These are phyloP conservation scores for Talaromyces islandicus DNA, from an alignment of 2,329 filamentous ascomycete species.

Conservation along the genomic window DNA sequence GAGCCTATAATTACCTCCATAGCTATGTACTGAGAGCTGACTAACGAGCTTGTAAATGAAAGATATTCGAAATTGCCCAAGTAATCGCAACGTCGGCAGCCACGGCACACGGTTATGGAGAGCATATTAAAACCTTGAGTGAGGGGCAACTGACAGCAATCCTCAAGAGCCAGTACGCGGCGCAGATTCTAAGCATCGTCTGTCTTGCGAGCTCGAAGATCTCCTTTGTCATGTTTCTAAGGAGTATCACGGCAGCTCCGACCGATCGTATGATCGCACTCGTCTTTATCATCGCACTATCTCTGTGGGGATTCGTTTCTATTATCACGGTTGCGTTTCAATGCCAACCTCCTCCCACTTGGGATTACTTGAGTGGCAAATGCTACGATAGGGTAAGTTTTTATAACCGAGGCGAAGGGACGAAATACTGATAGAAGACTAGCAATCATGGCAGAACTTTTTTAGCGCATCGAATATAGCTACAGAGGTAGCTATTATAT, in stretches of 20 bases:
- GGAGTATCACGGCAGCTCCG: conserved; percentile 16
- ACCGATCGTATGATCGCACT: conserved; percentile 15
- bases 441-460: conserved; percentile 21
- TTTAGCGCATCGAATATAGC: conserved; percentile 21
- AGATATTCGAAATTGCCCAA: conserved; percentile 15
- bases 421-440: neutral
- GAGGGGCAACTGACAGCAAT: conserved; percentile 7
- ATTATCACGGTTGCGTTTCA: conserved; percentile 17
- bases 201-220: conserved; percentile 20
- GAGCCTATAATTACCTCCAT: no score
- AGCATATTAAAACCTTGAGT: conserved; percentile 13
- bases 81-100: conserved; percentile 19
- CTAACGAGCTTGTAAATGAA: neutral
- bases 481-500: conserved; percentile 19
- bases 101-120: conserved; percentile 17
- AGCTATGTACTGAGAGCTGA: no score
- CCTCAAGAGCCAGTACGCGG: conserved; percentile 21
- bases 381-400: conserved; percentile 18
- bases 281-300: conserved; percentile 11
- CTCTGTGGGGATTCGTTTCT: conserved; percentile 14
- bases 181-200: conserved; percentile 17
- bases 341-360: conserved; percentile 14
- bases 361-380: conserved; percentile 16
- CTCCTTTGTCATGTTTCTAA: conserved; percentile 19
- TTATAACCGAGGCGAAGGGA: no score